These are phyloP conservation scores for Cyclotella atomus DNA, from an alignment of 108 stramenopile genomes.

Conservation along the genomic window DNA sequence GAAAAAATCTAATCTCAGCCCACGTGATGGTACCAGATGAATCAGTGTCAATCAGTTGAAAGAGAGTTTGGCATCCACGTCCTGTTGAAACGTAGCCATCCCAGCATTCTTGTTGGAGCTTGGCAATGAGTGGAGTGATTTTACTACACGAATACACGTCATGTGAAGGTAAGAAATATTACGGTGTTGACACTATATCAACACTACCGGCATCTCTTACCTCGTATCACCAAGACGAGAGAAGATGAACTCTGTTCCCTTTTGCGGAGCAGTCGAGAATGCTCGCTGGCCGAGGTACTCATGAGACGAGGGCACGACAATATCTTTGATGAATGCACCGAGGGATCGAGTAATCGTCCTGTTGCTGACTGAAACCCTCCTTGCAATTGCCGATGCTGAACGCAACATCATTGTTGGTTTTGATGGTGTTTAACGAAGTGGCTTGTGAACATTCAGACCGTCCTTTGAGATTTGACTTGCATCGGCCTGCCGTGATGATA, in stretches of 20 bases:
- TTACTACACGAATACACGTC: conserved; percentile 5
- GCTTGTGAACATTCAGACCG: too few species aligned
- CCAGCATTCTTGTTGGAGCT: conserved; percentile 67
- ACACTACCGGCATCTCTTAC: not conserved
- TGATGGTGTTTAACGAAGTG: not conserved
- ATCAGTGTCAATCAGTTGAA: conserved; percentile 64
- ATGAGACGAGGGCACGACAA: not conserved
- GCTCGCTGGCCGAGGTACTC: not conserved
- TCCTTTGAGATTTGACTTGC: too few species aligned
- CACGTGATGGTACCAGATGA: conserved; percentile 49
- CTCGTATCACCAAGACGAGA: conserved; percentile 25
- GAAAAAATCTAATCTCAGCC: conserved; percentile 56
- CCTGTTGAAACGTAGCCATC: conserved; percentile 66
- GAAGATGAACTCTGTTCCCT: conserved; percentile 41
- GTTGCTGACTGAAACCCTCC: not conserved
- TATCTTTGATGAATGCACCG: not conserved
- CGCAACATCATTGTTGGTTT: conserved; percentile 1
- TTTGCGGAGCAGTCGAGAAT: conserved; percentile 18
- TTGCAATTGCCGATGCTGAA: not conserved
- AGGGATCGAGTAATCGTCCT: not conserved
- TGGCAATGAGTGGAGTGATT: conserved; percentile 43
- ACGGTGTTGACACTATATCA: not conserved
- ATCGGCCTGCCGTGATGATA: too few species aligned
- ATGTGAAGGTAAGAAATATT: not conserved
- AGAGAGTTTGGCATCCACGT: conserved; percentile 63